phyloP scores from a whole-genome alignment of 1,284 basidiomycete genomes.

The Apiotrichum mycotoxinovorans region DNA sequence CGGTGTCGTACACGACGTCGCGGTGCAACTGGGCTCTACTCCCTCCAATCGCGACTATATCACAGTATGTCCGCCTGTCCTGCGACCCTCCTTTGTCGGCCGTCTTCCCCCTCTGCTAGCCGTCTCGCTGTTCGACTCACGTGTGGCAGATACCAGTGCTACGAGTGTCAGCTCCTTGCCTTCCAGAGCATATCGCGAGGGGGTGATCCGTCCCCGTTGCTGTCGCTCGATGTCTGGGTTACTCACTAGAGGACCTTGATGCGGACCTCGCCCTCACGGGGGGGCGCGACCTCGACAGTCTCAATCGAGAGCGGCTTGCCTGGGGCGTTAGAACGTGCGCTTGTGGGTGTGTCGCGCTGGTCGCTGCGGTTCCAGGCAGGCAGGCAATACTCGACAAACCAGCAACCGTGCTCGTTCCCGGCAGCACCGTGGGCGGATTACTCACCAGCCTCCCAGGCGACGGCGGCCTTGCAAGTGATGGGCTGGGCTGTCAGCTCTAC shows the following conservation, averaged over 20 bases:
- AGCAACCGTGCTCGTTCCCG: too few species aligned
- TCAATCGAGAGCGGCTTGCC: conserved; percentile 79
- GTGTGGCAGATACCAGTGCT: conserved; percentile 91
- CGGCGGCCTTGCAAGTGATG: conserved; percentile 91
- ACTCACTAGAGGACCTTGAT: conserved; percentile 81
- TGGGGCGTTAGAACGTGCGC: too few species aligned
- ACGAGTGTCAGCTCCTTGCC: conserved; percentile 12
- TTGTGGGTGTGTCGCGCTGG: too few species aligned
- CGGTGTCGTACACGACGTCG: too few species aligned
- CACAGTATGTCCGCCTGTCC: too few species aligned
- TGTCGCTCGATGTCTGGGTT: too few species aligned
- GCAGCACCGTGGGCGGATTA: conserved; percentile 10
- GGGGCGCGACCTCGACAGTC: conserved; percentile 88
- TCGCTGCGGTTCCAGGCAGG: too few species aligned
- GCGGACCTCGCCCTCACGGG: conserved; percentile 83
- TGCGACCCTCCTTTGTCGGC: too few species aligned
- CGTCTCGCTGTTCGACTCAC: conserved; percentile 30
- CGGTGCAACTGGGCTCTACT: too few species aligned
- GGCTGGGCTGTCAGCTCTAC: conserved; percentile 38
- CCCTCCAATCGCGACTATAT: too few species aligned
- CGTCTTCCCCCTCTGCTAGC: not conserved
- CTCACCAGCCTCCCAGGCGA: conserved; percentile 87
- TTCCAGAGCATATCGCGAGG: not conserved
- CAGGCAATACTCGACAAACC: too few species aligned
- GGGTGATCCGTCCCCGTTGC: not conserved